A percentile compares a stretch with the other conserved stretches of the same genome.
Conservation (phyloP, 2,329 filamentous ascomycete genomes). For the Pyrenophora teres region DNA sequence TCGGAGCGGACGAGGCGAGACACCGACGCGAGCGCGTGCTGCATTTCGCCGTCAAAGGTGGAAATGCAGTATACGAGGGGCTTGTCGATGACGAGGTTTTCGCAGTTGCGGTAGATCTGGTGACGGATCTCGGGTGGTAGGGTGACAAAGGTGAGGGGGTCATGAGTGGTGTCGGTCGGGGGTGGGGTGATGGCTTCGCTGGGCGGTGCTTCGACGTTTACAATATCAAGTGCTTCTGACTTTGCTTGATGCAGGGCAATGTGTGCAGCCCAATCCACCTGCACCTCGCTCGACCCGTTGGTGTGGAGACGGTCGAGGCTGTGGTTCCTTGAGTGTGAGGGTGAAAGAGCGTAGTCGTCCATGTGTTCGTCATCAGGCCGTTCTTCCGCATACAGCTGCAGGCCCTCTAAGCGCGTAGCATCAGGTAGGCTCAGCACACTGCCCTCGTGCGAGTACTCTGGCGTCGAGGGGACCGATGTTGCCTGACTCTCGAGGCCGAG, state of each 20-base stretch:
- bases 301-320: constrained; percentile 24
- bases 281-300: constrained; percentile 20
- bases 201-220: constrained; percentile 2
- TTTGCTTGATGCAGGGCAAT: constrained; percentile 13
- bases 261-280: constrained; percentile 29
- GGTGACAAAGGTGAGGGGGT: constrained; percentile 39
- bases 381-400: constrained; percentile 22
- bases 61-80: constrained; percentile 50
- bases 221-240: constrained; percentile 17
- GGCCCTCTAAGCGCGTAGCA: constrained; percentile 22
- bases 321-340: constrained; percentile 27
- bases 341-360: constrained; percentile 38
- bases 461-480: constrained; percentile 29
- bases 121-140: constrained; percentile 46
- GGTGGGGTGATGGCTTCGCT: neutral
- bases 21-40: constrained; percentile 46
- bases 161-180: constrained; percentile 6
- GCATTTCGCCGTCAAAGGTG: constrained; percentile 43
- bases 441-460: constrained; percentile 23
- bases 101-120: constrained; percentile 46
- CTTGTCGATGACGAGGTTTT: constrained; percentile 41
- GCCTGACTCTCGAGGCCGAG: constrained; percentile 24
- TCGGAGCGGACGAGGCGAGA: constrained; percentile 43
- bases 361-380: constrained; percentile 31
- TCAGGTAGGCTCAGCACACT: constrained; percentile 28